Percentiles rank a stretch among this genome's conserved stretches.
phyloP scores from a whole-genome alignment of 257 asterid genomes.

The Nicotiana tabacum region DNA sequence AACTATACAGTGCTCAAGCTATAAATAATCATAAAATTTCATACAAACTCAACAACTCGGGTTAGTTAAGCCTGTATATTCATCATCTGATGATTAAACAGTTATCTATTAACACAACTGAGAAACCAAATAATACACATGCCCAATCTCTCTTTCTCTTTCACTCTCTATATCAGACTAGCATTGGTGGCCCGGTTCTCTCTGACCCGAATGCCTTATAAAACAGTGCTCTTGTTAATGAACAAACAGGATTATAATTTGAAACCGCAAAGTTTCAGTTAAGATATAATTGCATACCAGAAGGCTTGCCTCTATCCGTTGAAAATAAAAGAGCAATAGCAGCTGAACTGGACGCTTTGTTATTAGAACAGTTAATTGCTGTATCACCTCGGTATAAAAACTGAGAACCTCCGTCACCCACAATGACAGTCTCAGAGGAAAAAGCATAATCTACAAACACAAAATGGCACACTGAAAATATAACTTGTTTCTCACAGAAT shows the following conservation, averaged over 20 bases:
- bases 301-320: slow-evolving; percentile 45
- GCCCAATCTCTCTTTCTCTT: background rate
- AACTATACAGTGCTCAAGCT: background rate
- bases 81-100: background rate
- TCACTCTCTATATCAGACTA: background rate
- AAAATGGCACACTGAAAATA: background rate
- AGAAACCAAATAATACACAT: background rate
- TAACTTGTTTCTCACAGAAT: background rate
- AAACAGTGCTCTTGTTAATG: background rate
- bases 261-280: background rate
- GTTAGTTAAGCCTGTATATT: background rate
- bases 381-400: slow-evolving; percentile 41
- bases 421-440: slow-evolving; percentile 51
- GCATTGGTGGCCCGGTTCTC: background rate
- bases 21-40: background rate
- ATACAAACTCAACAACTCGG: background rate
- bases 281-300: slow-evolving; percentile 39
- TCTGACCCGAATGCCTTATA: background rate
- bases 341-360: slow-evolving; percentile 21
- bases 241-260: background rate
- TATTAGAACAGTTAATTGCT: slow-evolving; percentile 7
- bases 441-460: slow-evolving; percentile 58
- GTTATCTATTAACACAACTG: background rate
- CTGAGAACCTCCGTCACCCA: slow-evolving; percentile 60
- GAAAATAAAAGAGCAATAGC: slow-evolving; percentile 63